Conservation (phyloP, 1,284 basidiomycete species). For the Somion occarium region DNA sequence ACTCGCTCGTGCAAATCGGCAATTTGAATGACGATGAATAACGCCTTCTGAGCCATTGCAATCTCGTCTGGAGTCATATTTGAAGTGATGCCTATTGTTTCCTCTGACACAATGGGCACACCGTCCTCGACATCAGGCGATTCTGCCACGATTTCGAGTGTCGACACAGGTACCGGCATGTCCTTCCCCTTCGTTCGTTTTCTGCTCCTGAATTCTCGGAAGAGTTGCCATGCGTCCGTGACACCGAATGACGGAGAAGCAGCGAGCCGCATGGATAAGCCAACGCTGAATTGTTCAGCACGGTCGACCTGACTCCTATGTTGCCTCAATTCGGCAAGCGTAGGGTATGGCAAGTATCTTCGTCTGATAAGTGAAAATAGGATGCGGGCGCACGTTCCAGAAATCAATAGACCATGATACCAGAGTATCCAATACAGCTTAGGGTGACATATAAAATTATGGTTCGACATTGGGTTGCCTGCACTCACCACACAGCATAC, state of each 20-base stretch:
- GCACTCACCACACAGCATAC: constrained; percentile 47
- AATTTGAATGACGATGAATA: constrained; percentile 41
- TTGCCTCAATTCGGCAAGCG: constrained; percentile 44
- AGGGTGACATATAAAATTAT: constrained; percentile 10
- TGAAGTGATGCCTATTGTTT: background rate
- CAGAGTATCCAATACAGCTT: constrained; percentile 65
- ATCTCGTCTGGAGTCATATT: constrained; percentile 22
- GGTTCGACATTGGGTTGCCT: background rate
- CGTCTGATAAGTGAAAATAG: constrained; percentile 45
- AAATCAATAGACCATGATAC: constrained; percentile 52
- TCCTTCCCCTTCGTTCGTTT: constrained; percentile 20
- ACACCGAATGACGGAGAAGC: constrained; percentile 42
- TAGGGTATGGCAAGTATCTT: constrained; percentile 51
- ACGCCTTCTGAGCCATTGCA: constrained; percentile 38
- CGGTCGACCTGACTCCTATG: constrained; percentile 42
- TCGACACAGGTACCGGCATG: constrained; percentile 15
- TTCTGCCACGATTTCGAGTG: background rate
- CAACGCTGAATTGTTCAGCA: constrained; percentile 49
- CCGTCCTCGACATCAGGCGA: no score
- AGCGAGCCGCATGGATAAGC: constrained; percentile 42
- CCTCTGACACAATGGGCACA: background rate
- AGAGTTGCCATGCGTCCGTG: constrained; percentile 49
- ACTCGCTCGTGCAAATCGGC: constrained; percentile 64
- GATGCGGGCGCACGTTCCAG: constrained; percentile 44
- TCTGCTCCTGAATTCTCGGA: constrained; percentile 33